A percentile compares a stretch with the other conserved stretches of the same genome.
These are phyloP conservation scores for Glycine tomentella DNA, from an alignment of 306 rosid species.

Conservation along the genomic window DNA sequence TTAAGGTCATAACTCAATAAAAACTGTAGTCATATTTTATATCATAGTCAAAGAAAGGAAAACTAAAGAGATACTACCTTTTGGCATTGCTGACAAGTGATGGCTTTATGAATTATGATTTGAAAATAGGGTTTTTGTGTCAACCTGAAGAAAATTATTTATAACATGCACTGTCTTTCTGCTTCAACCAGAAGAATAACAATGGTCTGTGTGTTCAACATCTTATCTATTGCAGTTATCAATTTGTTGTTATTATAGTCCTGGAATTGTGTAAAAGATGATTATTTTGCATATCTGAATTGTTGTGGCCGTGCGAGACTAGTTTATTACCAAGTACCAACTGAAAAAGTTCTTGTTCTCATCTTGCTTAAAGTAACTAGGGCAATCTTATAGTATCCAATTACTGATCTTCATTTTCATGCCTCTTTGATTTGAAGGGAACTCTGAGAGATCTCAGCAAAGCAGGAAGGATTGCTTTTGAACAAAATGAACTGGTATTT, in stretches of 20 bases:
- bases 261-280: constrained; percentile 12
- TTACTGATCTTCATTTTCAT: constrained; percentile 40
- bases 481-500: constrained; percentile 61
- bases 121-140: background rate
- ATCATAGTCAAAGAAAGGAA: constrained; percentile 3
- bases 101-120: constrained; percentile 11
- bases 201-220: constrained; percentile 17
- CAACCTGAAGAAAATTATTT: constrained; percentile 15
- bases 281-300: constrained; percentile 25
- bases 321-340: constrained; percentile 4
- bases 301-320: background rate
- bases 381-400: constrained; percentile 19
- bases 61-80: background rate
- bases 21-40: background rate
- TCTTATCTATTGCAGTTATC: background rate
- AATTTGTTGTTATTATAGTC: background rate
- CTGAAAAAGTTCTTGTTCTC: constrained; percentile 25
- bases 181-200: constrained; percentile 24
- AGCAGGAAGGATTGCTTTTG: constrained; percentile 63
- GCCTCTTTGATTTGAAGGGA: constrained; percentile 62
- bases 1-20: background rate
- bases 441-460: constrained; percentile 79
- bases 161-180: constrained; percentile 3
- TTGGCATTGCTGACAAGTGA: background rate
- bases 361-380: constrained; percentile 14